phyloP scores from a whole-genome alignment of 2,329 filamentous ascomycete genomes.

The Fusarium aywerte region DNA sequence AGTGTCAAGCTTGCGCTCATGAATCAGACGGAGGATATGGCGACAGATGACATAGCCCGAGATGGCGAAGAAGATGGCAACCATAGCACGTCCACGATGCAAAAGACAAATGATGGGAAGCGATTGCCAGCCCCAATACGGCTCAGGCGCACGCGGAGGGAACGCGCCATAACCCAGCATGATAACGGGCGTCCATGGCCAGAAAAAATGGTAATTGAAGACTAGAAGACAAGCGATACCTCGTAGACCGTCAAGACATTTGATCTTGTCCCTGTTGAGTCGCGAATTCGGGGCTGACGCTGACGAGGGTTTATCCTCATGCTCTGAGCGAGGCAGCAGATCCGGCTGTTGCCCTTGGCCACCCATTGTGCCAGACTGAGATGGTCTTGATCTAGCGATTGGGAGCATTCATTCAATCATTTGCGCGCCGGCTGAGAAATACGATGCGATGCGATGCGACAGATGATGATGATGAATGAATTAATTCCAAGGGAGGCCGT shows the following conservation, averaged over 20 bases:
- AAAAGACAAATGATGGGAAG: slow-evolving; percentile 55
- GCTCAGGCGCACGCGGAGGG: slow-evolving; percentile 51
- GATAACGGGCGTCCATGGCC: slow-evolving; percentile 54
- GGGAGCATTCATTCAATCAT: slow-evolving; percentile 34
- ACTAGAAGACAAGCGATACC: slow-evolving; percentile 56
- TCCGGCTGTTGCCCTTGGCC: slow-evolving; percentile 26
- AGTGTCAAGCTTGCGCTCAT: slow-evolving; percentile 50
- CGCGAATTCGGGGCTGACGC: slow-evolving; percentile 17
- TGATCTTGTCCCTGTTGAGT: slow-evolving; percentile 50
- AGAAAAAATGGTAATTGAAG: slow-evolving; percentile 57
- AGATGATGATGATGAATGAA: slow-evolving; percentile 2
- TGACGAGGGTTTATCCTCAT: slow-evolving; percentile 21
- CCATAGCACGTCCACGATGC: slow-evolving; percentile 55
- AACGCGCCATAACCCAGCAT: slow-evolving; percentile 55
- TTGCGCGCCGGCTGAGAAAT: background rate
- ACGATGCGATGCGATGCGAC: background rate
- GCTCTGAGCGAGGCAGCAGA: slow-evolving; percentile 33
- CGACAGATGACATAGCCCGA: slow-evolving; percentile 57
- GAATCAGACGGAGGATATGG: slow-evolving; percentile 52
- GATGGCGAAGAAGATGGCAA: slow-evolving; percentile 58
- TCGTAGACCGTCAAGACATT: slow-evolving; percentile 55
- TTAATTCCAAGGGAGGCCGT: slow-evolving; percentile 22
- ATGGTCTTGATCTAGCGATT: slow-evolving; percentile 29
- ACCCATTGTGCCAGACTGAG: slow-evolving; percentile 35
- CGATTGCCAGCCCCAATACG: slow-evolving; percentile 48